These are phyloP conservation scores for Guadua angustifolia DNA, from an alignment of 176 grass and related monocot genomes.

Conservation along the genomic window DNA sequence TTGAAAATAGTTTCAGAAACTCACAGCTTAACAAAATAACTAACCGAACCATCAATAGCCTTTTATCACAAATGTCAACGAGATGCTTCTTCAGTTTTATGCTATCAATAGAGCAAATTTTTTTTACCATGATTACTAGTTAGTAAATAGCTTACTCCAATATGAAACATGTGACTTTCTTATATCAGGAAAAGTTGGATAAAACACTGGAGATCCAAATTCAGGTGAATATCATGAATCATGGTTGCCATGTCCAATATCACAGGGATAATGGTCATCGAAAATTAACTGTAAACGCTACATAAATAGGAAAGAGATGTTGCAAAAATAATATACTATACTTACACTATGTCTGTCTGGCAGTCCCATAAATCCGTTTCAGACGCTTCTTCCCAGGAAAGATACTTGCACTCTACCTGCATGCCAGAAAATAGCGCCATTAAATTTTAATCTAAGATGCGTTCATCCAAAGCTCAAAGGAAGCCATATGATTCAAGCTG, in stretches of 20 bases:
- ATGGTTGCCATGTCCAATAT: background rate
- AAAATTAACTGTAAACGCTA: slow-evolving; percentile 15
- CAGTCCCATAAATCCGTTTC: slow-evolving; percentile 56
- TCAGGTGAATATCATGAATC: background rate
- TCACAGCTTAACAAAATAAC: background rate
- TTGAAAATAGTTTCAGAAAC: background rate
- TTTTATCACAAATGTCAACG: background rate
- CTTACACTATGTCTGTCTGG: slow-evolving; percentile 72
- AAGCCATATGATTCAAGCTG: background rate
- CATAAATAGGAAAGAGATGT: slow-evolving; percentile 1
- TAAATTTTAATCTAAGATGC: background rate
- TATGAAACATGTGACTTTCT: background rate
- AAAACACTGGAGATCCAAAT: background rate
- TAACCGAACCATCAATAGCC: background rate
- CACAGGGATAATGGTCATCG: background rate
- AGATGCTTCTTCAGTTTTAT: background rate
- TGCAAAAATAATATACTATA: slow-evolving; percentile 13
- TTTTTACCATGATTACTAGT: background rate
- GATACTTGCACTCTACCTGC: slow-evolving; percentile 85
- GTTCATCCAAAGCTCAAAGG: slow-evolving; percentile 15
- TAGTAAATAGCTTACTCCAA: background rate
- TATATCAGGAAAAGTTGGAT: background rate
- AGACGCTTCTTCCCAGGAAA: slow-evolving; percentile 83
- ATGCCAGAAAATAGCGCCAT: slow-evolving; percentile 4
- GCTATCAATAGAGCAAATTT: background rate